A percentile compares a stretch with the other conserved stretches of the same genome.
These are phyloP conservation scores for Fusarium proliferatum DNA, from an alignment of 2,329 filamentous ascomycete species.

Conservation along the genomic window DNA sequence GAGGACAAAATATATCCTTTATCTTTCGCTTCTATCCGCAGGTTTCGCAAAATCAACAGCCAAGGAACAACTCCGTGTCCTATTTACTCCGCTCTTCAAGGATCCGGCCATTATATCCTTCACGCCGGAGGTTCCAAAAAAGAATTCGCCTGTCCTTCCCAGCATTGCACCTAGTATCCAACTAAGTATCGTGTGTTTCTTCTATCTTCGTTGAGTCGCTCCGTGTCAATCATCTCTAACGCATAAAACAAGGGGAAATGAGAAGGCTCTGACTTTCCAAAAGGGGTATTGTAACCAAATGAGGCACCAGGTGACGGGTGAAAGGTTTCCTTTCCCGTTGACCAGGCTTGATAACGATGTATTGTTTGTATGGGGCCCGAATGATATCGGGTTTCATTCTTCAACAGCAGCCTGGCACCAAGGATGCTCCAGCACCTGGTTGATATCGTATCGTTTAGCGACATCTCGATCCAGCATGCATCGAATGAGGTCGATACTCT, in stretches of 20 bases:
- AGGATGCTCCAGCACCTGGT: conserved; percentile 87
- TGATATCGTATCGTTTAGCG: conserved; percentile 83
- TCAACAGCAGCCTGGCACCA: conserved; percentile 67
- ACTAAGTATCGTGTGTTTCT: conserved; percentile 20
- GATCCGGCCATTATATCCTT: conserved; percentile 20
- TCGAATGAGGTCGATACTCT: conserved; percentile 91
- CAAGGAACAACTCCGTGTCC: conserved; percentile 25
- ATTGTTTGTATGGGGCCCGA: background rate
- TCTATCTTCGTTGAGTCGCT: conserved; percentile 28
- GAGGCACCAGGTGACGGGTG: conserved; percentile 17
- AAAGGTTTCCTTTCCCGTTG: conserved; percentile 9
- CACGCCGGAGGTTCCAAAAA: conserved; percentile 8
- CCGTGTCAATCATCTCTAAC: conserved; percentile 34
- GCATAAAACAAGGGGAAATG: conserved; percentile 22
- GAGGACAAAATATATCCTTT: conserved; percentile 13
- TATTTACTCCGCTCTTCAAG: conserved; percentile 1
- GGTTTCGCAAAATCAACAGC: conserved; percentile 17
- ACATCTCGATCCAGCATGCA: conserved; percentile 95
- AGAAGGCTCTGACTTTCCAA: conserved; percentile 31
- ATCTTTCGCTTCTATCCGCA: conserved; percentile 28
- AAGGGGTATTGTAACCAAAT: conserved; percentile 41
- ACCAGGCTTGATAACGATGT: conserved; percentile 13
- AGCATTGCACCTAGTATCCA: conserved; percentile 11
- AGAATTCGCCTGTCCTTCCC: conserved; percentile 5
- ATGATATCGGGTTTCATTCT: conserved; percentile 2